phyloP scores from a whole-genome alignment of 225 moss, liverwort and hornwort genomes.

The Ulota crispa region DNA sequence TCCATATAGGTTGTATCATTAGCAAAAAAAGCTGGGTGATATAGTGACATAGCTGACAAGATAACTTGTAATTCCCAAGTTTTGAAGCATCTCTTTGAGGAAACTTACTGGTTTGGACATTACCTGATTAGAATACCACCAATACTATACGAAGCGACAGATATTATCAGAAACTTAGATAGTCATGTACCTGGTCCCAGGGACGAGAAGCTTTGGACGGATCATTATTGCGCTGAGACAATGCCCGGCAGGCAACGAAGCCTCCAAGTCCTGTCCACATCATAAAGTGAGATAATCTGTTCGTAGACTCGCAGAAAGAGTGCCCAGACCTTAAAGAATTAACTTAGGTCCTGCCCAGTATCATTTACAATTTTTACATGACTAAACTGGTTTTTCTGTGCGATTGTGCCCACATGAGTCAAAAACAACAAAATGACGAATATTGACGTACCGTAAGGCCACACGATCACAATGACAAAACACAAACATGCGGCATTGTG shows the following conservation, averaged over 20 bases:
- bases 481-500: not conserved
- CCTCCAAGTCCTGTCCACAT: constrained; percentile 79
- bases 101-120: not conserved
- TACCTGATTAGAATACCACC: not conserved
- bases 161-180: not conserved
- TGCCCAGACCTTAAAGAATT: not conserved
- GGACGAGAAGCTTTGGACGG: constrained; percentile 85
- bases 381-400: not conserved
- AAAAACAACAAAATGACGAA: not conserved
- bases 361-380: not conserved
- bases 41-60: not conserved
- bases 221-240: constrained; percentile 84
- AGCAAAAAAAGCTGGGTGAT: not conserved
- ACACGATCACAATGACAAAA: not conserved
- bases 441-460: not conserved
- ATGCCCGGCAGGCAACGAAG: constrained; percentile 88
- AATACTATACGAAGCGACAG: not conserved
- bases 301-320: not conserved
- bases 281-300: not conserved
- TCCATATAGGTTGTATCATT: too few species aligned
- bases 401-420: not conserved
- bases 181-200: constrained; percentile 71
- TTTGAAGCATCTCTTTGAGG: not conserved
- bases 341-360: not conserved
- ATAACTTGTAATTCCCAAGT: not conserved